phyloP scores from a whole-genome alignment of 1,284 basidiomycete species.

The Apiotrichum laibachii region DNA sequence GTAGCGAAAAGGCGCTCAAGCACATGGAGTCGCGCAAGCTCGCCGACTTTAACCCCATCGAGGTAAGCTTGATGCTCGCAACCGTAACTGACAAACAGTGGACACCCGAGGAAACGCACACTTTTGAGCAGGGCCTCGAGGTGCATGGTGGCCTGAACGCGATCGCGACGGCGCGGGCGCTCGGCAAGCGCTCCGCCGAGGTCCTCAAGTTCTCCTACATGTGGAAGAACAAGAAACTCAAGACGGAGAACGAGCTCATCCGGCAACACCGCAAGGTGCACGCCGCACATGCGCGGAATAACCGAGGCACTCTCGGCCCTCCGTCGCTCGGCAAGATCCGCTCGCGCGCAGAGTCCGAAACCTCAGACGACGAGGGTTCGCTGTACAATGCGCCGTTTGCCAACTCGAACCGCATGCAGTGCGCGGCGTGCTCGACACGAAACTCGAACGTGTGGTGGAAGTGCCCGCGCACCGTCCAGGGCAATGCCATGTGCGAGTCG shows the following conservation, averaged over 20 bases:
- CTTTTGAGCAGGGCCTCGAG: constrained; percentile 43
- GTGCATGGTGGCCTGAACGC: constrained; percentile 47
- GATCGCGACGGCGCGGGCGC: constrained; percentile 38
- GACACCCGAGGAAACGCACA: constrained; percentile 18
- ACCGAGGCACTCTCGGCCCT: constrained; percentile 42
- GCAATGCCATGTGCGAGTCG: constrained; percentile 71
- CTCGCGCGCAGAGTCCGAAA: constrained; percentile 40
- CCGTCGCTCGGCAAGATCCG: constrained; percentile 42
- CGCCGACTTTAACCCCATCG: constrained; percentile 36
- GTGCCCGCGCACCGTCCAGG: constrained; percentile 67
- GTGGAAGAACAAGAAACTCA: constrained; percentile 49
- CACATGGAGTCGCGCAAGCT: constrained; percentile 29
- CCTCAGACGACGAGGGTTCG: constrained; percentile 57
- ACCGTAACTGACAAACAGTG: constrained; percentile 30
- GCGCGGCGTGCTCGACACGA: constrained; percentile 73
- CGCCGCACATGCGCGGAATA: constrained; percentile 39
- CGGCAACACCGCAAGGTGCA: constrained; percentile 41
- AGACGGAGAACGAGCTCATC: constrained; percentile 46
- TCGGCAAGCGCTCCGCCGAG: constrained; percentile 43
- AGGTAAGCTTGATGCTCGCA: constrained; percentile 22
- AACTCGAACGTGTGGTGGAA: constrained; percentile 80
- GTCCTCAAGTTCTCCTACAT: constrained; percentile 50
- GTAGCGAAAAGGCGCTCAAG: constrained; percentile 30
- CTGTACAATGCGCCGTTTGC: constrained; percentile 30
- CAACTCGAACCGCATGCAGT: constrained; percentile 46